Conservation (phyloP, 805 yeast genomes). For the Kodamaea hsintzibuensis region DNA sequence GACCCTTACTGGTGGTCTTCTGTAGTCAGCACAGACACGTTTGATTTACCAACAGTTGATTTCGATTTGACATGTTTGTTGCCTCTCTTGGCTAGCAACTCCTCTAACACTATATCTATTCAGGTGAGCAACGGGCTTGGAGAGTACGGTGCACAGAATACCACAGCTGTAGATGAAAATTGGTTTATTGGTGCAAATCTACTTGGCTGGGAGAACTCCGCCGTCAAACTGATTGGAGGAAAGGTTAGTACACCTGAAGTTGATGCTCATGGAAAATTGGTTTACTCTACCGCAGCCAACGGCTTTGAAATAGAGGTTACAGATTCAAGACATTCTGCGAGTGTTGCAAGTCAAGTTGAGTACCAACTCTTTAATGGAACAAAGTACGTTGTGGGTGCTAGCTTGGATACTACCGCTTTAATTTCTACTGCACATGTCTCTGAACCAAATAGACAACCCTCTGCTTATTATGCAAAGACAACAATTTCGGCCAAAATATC, state of each 20-base stretch:
- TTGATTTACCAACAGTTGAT: slow-evolving; percentile 71
- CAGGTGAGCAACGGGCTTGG: slow-evolving; percentile 57
- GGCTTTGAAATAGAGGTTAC: not conserved
- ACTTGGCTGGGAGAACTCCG: slow-evolving; percentile 48
- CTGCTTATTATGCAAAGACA: slow-evolving; percentile 1
- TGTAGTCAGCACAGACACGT: slow-evolving; percentile 70
- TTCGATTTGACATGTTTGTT: slow-evolving; percentile 70
- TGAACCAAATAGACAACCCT: not conserved
- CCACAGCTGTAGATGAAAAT: slow-evolving; percentile 41
- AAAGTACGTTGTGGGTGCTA: not conserved
- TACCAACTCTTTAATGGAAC: not conserved
- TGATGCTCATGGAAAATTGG: not conserved
- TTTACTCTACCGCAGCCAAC: not conserved
- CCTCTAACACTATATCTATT: slow-evolving; percentile 31
- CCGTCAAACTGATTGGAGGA: not conserved
- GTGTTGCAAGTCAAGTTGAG: slow-evolving; percentile 1
- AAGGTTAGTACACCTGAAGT: not conserved
- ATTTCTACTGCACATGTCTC: not conserved
- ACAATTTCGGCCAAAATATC: not conserved
- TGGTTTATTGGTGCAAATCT: slow-evolving; percentile 64
- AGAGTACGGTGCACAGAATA: slow-evolving; percentile 25
- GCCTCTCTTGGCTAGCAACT: slow-evolving; percentile 57
- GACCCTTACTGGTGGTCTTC: slow-evolving; percentile 83
- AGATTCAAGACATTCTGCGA: slow-evolving; percentile 1
- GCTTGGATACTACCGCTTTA: slow-evolving; percentile 1